A percentile compares a stretch with the other conserved stretches of the same genome.
Evolutionary conservation across 495 filamentous ascomycete species (phyloP).

Genomic region (Penicillium waksmanii): DNA sequence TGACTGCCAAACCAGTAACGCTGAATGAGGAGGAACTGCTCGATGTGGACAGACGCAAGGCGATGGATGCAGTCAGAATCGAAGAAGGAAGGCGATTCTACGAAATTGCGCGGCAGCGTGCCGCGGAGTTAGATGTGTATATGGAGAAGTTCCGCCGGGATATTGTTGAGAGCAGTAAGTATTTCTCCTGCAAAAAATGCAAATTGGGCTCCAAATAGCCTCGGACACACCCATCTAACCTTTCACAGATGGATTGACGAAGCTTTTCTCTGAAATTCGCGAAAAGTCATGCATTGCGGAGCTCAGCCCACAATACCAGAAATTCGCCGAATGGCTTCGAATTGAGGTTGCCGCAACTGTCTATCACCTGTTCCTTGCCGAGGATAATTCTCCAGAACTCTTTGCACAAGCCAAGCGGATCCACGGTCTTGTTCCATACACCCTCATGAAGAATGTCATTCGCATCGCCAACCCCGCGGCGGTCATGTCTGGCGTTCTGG

Average conservation of each 20-base stretch:
- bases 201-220: background rate
- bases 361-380: constrained; percentile 95
- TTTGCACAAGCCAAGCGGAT: constrained; percentile 94
- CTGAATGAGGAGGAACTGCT: constrained; percentile 79
- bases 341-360: constrained; percentile 97
- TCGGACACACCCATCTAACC: too few species aligned
- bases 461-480: constrained; percentile 93
- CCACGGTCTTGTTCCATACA: constrained; percentile 91
- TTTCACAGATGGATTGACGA: constrained; percentile 77
- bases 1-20: constrained; percentile 68
- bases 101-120: constrained; percentile 88
- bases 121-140: constrained; percentile 91
- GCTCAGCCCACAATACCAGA: constrained; percentile 91
- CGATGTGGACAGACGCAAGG: constrained; percentile 78
- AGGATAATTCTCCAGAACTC: constrained; percentile 95
- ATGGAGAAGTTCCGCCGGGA: constrained; percentile 86
- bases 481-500: constrained; percentile 90
- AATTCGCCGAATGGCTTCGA: constrained; percentile 97
- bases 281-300: constrained; percentile 84
- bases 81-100: constrained; percentile 94
- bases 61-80: constrained; percentile 82
- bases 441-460: constrained; percentile 92
- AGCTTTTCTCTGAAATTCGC: constrained; percentile 89
- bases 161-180: constrained; percentile 78
- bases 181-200: background rate